A percentile compares a stretch with the other conserved stretches of the same genome.
These are phyloP conservation scores for Arxiozyma heterogenica DNA, from an alignment of 1,139 yeast species.

Conservation along the genomic window DNA sequence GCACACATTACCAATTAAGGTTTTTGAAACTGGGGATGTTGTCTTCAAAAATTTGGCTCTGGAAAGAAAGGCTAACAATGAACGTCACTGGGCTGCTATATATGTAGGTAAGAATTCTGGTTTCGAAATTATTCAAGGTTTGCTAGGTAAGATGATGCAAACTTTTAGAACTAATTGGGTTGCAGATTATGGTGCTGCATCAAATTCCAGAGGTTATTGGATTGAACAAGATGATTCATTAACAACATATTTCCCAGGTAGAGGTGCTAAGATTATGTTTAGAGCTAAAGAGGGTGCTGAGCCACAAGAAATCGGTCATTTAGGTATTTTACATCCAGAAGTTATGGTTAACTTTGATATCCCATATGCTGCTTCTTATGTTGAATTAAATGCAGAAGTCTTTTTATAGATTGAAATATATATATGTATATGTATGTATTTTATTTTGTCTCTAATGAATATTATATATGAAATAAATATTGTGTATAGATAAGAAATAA, in stretches of 20 bases:
- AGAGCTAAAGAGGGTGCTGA: constrained; percentile 53
- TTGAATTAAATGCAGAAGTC: constrained; percentile 82
- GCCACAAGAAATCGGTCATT: constrained; percentile 58
- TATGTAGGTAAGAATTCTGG: constrained; percentile 94
- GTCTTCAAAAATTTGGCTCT: constrained; percentile 70
- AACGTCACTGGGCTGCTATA: constrained; percentile 90
- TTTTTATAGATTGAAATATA: constrained; percentile 42
- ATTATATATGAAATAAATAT: constrained; percentile 1
- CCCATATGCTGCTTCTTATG: constrained; percentile 86
- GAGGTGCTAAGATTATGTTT: constrained; percentile 84
- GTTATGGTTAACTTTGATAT: constrained; percentile 80
- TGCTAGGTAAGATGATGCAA: constrained; percentile 91
- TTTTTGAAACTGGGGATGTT: constrained; percentile 92
- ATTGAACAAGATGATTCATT: constrained; percentile 60
- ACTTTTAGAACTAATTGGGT: constrained; percentile 87
- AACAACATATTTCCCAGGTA: constrained; percentile 87
- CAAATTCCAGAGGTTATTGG: constrained; percentile 70
- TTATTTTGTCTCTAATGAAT: not conserved
- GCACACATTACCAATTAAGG: constrained; percentile 88
- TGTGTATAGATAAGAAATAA: not conserved
- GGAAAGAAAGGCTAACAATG: constrained; percentile 87
- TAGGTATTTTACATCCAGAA: constrained; percentile 95
- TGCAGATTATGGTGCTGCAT: constrained; percentile 41
- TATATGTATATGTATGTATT: not conserved
- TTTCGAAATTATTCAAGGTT: constrained; percentile 89